phyloP scores from a whole-genome alignment of 805 yeast species.

The Wickerhamomyces bisporus region DNA sequence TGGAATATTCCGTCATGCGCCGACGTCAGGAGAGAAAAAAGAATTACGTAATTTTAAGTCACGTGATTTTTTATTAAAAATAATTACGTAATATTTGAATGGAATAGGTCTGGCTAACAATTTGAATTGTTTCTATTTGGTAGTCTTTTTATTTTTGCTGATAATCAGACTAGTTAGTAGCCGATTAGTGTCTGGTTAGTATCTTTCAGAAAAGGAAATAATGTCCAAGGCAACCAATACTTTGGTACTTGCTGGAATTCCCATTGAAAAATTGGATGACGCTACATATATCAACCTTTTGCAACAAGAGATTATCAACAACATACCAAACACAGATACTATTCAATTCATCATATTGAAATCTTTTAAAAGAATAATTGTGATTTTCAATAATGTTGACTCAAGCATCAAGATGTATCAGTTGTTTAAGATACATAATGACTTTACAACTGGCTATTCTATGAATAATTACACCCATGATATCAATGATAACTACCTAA shows the following conservation, averaged over 20 bases:
- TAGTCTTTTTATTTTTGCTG: too few relatives aligned
- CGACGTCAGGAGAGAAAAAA: constrained; percentile 2
- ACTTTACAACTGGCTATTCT: constrained; percentile 16
- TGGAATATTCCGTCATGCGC: not conserved
- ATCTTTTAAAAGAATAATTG: constrained; percentile 20
- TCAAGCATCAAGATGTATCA: constrained; percentile 7
- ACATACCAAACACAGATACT: constrained; percentile 14
- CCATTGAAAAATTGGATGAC: constrained; percentile 13
- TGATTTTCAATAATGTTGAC: constrained; percentile 17
- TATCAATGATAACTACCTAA: constrained; percentile 19
- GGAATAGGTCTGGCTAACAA: too few relatives aligned
- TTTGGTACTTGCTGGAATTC: constrained; percentile 21
- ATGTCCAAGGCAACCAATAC: constrained; percentile 19
- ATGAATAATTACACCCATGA: constrained; percentile 11
- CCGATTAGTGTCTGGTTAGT: too few relatives aligned
- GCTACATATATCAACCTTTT: constrained; percentile 13
- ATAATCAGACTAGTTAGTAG: too few relatives aligned
- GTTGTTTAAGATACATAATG: constrained; percentile 2
- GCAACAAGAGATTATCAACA: constrained; percentile 21
- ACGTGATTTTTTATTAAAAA: too few relatives aligned
- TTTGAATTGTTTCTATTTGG: too few relatives aligned
- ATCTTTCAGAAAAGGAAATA: too few relatives aligned
- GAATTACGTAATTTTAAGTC: too few relatives aligned
- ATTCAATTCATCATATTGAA: constrained; percentile 26
- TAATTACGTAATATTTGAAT: too few relatives aligned